Conservation (phyloP, 2,329 filamentous ascomycete species). For the Neonectria magnoliae region DNA sequence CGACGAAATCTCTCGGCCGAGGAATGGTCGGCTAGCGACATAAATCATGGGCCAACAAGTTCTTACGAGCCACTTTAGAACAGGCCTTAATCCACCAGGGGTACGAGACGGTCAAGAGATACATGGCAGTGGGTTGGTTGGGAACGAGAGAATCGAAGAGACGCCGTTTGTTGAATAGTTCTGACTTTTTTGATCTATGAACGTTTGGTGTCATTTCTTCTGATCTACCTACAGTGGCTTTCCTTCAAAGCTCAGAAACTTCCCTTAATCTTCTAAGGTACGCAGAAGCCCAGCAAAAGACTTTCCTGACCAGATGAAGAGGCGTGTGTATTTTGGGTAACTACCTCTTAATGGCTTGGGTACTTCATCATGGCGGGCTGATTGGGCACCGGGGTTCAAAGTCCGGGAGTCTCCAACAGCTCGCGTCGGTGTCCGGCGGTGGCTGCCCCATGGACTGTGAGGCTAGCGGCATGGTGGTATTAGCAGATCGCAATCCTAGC, state of each 20-base stretch:
- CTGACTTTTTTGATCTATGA: not conserved
- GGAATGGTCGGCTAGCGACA: slow-evolving; percentile 19
- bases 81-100: slow-evolving; percentile 17
- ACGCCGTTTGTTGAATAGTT: not conserved
- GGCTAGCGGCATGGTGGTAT: slow-evolving; percentile 28
- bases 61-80: slow-evolving; percentile 15
- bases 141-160: not conserved
- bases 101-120: slow-evolving; percentile 16
- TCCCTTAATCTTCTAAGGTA: not conserved
- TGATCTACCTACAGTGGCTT: not conserved
- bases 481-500: slow-evolving; percentile 35
- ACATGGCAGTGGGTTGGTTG: slow-evolving; percentile 11
- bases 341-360: not conserved
- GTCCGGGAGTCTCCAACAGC: slow-evolving; percentile 23
- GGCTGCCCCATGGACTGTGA: slow-evolving; percentile 22
- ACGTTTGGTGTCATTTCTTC: not conserved
- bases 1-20: slow-evolving; percentile 17
- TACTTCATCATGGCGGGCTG: not conserved
- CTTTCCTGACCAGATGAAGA: not conserved
- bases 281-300: not conserved
- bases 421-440: slow-evolving; percentile 7
- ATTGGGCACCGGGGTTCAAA: slow-evolving; percentile 29
- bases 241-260: not conserved
- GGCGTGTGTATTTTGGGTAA: not conserved
- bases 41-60: not conserved